phyloP scores from a whole-genome alignment of 768 basidiomycete species.

The Boletus barrowsii region DNA sequence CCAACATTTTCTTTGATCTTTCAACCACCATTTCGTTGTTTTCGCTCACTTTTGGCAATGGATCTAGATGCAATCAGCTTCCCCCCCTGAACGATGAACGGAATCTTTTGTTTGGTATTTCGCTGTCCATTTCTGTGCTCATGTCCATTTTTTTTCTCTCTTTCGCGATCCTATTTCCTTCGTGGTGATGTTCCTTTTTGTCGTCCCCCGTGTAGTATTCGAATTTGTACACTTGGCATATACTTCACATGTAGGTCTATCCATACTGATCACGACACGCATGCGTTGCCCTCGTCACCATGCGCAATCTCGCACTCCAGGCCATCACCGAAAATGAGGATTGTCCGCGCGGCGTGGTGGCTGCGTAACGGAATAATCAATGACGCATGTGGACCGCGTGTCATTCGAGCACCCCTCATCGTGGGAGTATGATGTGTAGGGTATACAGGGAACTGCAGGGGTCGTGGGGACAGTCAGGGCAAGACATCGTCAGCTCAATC shows the following conservation, averaged over 20 bases:
- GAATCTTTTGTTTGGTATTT: background rate
- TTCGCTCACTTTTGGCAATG: background rate
- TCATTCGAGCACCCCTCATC: no score
- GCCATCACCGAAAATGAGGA: no score
- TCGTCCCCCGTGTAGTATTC: constrained; percentile 4
- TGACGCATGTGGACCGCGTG: no score
- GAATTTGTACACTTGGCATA: constrained; percentile 2
- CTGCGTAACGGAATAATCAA: no score
- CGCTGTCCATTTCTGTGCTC: background rate
- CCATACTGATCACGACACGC: background rate
- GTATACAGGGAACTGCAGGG: no score
- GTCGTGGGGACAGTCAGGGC: no score
- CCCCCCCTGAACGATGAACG: background rate
- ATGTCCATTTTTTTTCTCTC: background rate
- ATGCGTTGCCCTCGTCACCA: no score
- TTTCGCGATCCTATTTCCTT: background rate
- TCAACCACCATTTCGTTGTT: background rate
- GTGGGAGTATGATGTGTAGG: no score
- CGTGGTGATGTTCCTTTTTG: background rate
- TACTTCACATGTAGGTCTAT: constrained; percentile 3
- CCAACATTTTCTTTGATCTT: background rate
- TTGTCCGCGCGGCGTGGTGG: no score
- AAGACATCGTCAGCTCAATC: no score
- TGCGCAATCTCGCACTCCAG: no score
- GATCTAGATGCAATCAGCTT: constrained; percentile 11